Conservation (phyloP, 2,329 filamentous ascomycete genomes). For the Rhynchosporium graminicola region DNA sequence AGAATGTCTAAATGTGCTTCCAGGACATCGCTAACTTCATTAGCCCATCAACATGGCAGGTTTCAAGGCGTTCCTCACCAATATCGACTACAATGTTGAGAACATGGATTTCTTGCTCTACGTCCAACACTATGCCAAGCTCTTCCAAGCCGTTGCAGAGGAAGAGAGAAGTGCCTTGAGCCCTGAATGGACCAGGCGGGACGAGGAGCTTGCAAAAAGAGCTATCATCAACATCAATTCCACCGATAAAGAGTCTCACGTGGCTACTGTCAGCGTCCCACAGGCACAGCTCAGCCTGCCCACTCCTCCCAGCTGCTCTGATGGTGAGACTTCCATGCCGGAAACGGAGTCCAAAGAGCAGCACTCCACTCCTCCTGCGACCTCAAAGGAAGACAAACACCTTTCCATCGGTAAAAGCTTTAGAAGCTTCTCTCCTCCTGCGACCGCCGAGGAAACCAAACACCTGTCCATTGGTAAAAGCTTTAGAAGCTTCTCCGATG, state of each 20-base stretch:
- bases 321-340: neutral
- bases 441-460: neutral
- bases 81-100: constrained; percentile 14
- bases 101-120: constrained; percentile 13
- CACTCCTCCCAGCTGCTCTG: neutral
- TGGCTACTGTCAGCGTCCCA: neutral
- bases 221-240: neutral
- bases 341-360: neutral
- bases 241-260: neutral
- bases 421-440: neutral
- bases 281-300: neutral
- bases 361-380: constrained; percentile 1
- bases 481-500: constrained; percentile 4
- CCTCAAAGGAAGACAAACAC: neutral
- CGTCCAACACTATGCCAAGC: constrained; percentile 13
- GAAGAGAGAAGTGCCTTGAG: constrained; percentile 15
- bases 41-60: constrained; percentile 16
- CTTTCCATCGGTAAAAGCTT: neutral
- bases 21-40: neutral
- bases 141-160: constrained; percentile 15
- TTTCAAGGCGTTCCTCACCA: constrained; percentile 9
- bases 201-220: constrained; percentile 13
- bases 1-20: neutral
- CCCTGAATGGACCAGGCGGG: constrained; percentile 13
- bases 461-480: neutral